These are phyloP conservation scores for Beauveria australis DNA, from an alignment of 2,329 filamentous ascomycete genomes.

Conservation along the genomic window DNA sequence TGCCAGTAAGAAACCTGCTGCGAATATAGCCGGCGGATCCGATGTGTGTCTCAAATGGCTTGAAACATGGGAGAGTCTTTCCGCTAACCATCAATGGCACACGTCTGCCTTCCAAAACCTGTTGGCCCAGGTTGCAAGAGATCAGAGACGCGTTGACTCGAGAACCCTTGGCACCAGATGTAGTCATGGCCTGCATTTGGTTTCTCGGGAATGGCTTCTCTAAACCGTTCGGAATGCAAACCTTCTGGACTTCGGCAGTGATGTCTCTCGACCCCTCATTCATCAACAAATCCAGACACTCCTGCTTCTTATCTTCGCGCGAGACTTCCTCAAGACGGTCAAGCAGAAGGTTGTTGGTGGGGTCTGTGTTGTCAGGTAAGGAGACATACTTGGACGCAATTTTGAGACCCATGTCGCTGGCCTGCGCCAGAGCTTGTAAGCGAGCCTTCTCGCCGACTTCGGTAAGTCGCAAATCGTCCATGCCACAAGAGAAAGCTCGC, in stretches of 20 bases:
- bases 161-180: constrained; percentile 88
- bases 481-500: constrained; percentile 93
- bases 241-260: constrained; percentile 68
- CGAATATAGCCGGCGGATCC: constrained; percentile 89
- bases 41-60: constrained; percentile 80
- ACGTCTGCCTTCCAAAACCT: constrained; percentile 88
- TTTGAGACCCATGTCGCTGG: constrained; percentile 62
- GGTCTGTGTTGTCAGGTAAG: constrained; percentile 56
- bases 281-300: constrained; percentile 79
- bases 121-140: constrained; percentile 93
- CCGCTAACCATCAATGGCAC: constrained; percentile 97
- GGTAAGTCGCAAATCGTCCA: constrained; percentile 88
- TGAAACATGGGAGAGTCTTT: constrained; percentile 91
- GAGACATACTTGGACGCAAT: constrained; percentile 86
- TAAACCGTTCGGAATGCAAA: constrained; percentile 73
- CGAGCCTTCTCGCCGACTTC: constrained; percentile 66
- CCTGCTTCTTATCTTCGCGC: constrained; percentile 84
- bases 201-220: constrained; percentile 92
- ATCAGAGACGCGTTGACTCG: constrained; percentile 94
- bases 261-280: constrained; percentile 63
- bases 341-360: constrained; percentile 62
- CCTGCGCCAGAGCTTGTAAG: constrained; percentile 57
- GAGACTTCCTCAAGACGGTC: constrained; percentile 80
- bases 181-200: constrained; percentile 99
- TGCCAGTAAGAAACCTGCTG: constrained; percentile 94